phyloP scores from a whole-genome alignment of 2,329 filamentous ascomycete genomes.

The Cladosporium sp. region DNA sequence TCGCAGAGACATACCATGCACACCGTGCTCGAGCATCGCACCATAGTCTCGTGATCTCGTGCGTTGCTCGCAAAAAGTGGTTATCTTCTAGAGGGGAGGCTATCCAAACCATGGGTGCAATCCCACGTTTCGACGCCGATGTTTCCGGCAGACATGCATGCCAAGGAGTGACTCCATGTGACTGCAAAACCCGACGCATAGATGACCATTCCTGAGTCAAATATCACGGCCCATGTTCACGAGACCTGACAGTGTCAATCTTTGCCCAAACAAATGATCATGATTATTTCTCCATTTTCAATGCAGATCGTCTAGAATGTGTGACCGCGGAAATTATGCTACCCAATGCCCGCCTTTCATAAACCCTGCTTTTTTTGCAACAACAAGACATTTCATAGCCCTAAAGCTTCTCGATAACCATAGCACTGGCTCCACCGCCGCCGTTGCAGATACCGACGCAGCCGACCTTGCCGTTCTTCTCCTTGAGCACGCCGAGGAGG shows the following conservation, averaged over 20 bases:
- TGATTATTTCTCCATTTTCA: not conserved
- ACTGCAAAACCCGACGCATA: not conserved
- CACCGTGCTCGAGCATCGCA: not conserved
- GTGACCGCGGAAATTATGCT: conserved; percentile 1
- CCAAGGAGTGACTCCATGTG: not conserved
- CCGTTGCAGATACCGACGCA: conserved; percentile 97
- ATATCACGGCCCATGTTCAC: not conserved
- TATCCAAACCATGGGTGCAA: not conserved
- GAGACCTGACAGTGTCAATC: not conserved
- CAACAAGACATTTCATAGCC: not conserved
- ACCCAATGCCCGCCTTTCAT: conserved; percentile 6
- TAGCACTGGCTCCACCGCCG: conserved; percentile 88
- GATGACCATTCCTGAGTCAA: not conserved
- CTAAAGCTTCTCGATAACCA: conserved; percentile 71
- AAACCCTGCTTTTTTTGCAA: not conserved
- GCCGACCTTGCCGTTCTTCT: conserved; percentile 92
- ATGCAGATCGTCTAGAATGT: conserved; percentile 3
- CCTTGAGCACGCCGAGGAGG: conserved; percentile 80
- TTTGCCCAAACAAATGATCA: not conserved
- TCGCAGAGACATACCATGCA: not conserved
- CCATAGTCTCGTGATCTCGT: not conserved
- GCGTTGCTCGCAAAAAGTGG: not conserved
- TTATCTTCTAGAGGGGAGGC: not conserved
- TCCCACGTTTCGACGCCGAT: not conserved
- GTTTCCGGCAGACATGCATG: not conserved